Percentiles rank a stretch among this genome's conserved stretches.
Conservation (phyloP, 345 rosid genomes). For the Angophora floribunda region DNA sequence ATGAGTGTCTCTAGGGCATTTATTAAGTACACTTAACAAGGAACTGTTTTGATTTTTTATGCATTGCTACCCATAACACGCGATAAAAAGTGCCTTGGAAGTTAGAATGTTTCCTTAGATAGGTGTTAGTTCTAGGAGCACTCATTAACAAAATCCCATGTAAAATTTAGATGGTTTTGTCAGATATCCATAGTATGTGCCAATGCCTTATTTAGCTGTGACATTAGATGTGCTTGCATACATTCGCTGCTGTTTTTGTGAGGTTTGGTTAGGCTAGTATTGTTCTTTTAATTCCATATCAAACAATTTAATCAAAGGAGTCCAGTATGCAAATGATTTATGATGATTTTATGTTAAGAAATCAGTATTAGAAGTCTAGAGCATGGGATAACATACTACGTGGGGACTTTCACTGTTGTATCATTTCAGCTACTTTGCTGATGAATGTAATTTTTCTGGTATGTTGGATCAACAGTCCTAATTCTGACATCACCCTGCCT, state of each 20-base stretch:
- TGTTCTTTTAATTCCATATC: not conserved
- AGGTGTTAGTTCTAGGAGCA: not conserved
- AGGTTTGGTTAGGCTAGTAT: not conserved
- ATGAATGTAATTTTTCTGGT: not conserved
- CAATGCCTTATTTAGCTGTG: not conserved
- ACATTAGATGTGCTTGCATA: not conserved
- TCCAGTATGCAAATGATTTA: not conserved
- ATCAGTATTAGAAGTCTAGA: not conserved
- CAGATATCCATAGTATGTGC: not conserved
- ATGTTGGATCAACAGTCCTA: not conserved
- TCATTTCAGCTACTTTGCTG: not conserved
- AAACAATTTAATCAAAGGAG: not conserved
- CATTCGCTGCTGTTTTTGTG: not conserved
- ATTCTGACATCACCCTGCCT: not conserved
- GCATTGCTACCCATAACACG: not conserved
- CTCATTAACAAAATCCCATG: not conserved
- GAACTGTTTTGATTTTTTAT: not conserved
- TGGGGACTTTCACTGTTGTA: not conserved
- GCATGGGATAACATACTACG: not conserved
- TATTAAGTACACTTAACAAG: not conserved
- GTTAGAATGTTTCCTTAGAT: not conserved
- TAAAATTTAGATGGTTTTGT: not conserved
- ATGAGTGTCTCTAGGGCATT: not conserved
- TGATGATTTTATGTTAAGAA: not conserved
- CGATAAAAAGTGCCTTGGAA: not conserved